These are phyloP conservation scores for Dillenia turbinata DNA, from an alignment of 164 flowering plant genomes.

Conservation along the genomic window DNA sequence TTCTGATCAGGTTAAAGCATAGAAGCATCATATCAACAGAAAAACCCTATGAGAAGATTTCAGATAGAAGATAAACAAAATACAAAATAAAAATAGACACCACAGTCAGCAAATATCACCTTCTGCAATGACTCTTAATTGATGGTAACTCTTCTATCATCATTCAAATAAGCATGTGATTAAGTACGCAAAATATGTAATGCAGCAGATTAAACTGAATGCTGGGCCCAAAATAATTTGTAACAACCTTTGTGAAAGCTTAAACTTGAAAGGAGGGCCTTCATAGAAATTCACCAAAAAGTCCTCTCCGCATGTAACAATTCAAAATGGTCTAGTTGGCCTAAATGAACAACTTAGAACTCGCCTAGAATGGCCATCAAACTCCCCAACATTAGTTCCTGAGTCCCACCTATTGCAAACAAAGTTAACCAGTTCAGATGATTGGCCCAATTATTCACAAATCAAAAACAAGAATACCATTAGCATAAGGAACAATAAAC, in stretches of 20 bases:
- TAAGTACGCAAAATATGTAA: not conserved
- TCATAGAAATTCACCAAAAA: conserved; percentile 93
- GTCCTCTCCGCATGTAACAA: conserved; percentile 96
- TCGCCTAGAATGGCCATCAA: conserved; percentile 93
- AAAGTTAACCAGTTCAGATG: conserved; percentile 6
- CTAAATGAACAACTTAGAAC: conserved; percentile 93
- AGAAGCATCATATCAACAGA: too few species aligned
- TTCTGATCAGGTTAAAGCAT: too few species aligned
- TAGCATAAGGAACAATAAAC: too few species aligned
- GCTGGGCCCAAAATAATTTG: not conserved
- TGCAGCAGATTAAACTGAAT: too few species aligned
- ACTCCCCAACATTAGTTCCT: conserved; percentile 90
- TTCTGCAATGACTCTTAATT: too few species aligned
- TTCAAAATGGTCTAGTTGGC: conserved; percentile 94
- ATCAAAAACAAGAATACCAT: too few species aligned
- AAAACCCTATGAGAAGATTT: too few species aligned
- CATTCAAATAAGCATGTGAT: not conserved
- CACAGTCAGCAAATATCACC: too few species aligned
- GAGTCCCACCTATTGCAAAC: conserved; percentile 88
- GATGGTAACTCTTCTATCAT: not conserved
- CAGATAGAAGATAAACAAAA: too few species aligned
- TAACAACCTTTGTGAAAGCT: conserved; percentile 76
- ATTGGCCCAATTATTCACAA: not conserved
- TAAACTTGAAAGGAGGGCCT: conserved; percentile 99
- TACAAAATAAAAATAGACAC: too few species aligned